Percentiles rank a stretch among this genome's conserved stretches.
These are phyloP conservation scores for Fusarium pilosicola DNA, from an alignment of 2,329 filamentous ascomycete species.

Conservation along the genomic window DNA sequence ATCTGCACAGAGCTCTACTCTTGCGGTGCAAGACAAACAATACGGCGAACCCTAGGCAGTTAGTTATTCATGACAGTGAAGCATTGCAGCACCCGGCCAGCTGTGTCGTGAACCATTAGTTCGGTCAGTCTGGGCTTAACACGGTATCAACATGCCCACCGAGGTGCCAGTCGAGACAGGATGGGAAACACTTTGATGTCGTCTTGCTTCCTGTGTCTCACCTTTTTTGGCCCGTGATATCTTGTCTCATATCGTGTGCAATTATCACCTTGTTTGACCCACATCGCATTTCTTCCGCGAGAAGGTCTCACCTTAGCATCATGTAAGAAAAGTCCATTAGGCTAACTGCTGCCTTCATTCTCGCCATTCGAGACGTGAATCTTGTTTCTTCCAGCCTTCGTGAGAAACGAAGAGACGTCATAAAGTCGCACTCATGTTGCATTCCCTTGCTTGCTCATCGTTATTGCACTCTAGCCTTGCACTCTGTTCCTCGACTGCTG, in stretches of 20 bases:
- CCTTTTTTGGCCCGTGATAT: conserved; percentile 33
- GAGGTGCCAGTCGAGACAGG: conserved; percentile 14
- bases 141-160: conserved; percentile 7
- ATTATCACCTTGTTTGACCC: conserved; percentile 27
- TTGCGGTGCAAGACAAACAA: not conserved
- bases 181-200: conserved; percentile 10
- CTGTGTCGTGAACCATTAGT: not conserved
- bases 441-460: not conserved
- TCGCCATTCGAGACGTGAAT: not conserved
- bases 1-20: not conserved
- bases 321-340: conserved; percentile 7
- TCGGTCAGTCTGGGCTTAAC: conserved; percentile 9
- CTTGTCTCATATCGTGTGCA: conserved; percentile 31
- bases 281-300: conserved; percentile 29
- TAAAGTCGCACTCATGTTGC: not conserved
- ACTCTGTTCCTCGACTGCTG: not conserved
- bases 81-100: not conserved
- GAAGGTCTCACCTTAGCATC: conserved; percentile 24
- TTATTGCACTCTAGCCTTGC: not conserved
- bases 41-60: not conserved
- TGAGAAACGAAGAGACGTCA: conserved; percentile 12
- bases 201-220: conserved; percentile 31
- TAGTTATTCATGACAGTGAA: not conserved
- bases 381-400: conserved; percentile 17
- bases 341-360: not conserved